phyloP scores from a whole-genome alignment of 1,284 basidiomycete genomes.

The Polyporus tsugae region DNA sequence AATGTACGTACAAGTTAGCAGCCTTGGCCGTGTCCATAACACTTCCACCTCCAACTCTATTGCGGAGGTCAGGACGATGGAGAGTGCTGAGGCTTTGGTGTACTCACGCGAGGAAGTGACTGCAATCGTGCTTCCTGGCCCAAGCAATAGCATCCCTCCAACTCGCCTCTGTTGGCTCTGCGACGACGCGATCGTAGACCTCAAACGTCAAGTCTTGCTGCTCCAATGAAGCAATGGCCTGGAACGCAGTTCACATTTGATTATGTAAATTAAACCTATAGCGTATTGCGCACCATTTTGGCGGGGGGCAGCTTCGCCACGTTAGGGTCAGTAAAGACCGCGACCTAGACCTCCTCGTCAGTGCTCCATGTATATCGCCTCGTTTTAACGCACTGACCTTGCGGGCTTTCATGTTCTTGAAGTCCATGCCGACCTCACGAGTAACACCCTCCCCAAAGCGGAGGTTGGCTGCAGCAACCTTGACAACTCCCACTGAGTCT shows the following conservation, averaged over 20 bases:
- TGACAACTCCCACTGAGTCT: background rate
- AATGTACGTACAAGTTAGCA: slow-evolving; percentile 79
- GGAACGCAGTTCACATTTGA: slow-evolving; percentile 7
- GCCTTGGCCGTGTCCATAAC: slow-evolving; percentile 97
- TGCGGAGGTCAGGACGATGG: slow-evolving; percentile 14
- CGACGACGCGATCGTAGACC: slow-evolving; percentile 84
- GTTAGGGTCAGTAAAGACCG: slow-evolving; percentile 92
- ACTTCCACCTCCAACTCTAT: slow-evolving; percentile 91
- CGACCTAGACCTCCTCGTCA: slow-evolving; percentile 66
- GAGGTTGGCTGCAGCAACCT: slow-evolving; percentile 93
- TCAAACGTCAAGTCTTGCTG: slow-evolving; percentile 82
- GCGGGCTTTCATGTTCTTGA: slow-evolving; percentile 88
- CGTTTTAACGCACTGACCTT: slow-evolving; percentile 56
- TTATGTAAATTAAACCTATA: slow-evolving; percentile 3
- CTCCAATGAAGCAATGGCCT: slow-evolving; percentile 85
- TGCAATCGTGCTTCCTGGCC: slow-evolving; percentile 87
- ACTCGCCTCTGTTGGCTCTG: slow-evolving; percentile 93
- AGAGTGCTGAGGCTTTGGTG: slow-evolving; percentile 8
- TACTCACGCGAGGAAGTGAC: slow-evolving; percentile 90
- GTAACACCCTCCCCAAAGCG: slow-evolving; percentile 92
- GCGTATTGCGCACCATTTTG: slow-evolving; percentile 66
- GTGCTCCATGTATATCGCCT: slow-evolving; percentile 17
- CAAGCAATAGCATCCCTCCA: slow-evolving; percentile 90
- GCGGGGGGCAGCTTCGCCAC: slow-evolving; percentile 86
- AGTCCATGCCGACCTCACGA: slow-evolving; percentile 92